Percentiles rank a stretch among this genome's conserved stretches.
Evolutionary conservation across 352 stramenopile species (phyloP).

Genomic region (Phytopythium aichiense): DNA sequence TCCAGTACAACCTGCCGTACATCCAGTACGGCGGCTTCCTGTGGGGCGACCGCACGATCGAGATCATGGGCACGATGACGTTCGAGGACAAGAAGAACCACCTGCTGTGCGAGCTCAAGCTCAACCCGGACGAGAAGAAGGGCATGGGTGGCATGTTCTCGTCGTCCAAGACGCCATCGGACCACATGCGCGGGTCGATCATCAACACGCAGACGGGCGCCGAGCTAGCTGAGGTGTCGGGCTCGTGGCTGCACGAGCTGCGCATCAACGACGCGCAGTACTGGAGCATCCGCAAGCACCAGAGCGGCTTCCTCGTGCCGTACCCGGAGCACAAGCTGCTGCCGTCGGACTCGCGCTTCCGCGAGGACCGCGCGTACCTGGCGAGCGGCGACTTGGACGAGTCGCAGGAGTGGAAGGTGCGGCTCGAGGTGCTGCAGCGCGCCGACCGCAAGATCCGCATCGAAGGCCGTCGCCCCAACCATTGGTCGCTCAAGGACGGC

Average conservation of each 20-base stretch:
- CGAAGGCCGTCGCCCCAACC: slow-evolving; percentile 69
- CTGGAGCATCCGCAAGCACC: slow-evolving; percentile 60
- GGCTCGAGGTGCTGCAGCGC: slow-evolving; percentile 74
- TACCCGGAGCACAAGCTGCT: slow-evolving; percentile 59
- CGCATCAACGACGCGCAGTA: slow-evolving; percentile 64
- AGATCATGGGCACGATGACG: slow-evolving; percentile 61
- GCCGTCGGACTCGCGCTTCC: slow-evolving; percentile 62
- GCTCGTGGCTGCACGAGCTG: slow-evolving; percentile 79
- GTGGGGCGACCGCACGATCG: slow-evolving; percentile 80
- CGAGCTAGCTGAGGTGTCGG: slow-evolving; percentile 67
- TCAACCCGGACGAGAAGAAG: slow-evolving; percentile 85
- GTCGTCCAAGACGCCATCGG: slow-evolving; percentile 67
- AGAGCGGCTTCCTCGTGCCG: slow-evolving; percentile 58
- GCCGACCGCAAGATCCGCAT: slow-evolving; percentile 72
- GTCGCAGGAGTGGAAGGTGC: slow-evolving; percentile 84
- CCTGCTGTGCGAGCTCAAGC: slow-evolving; percentile 64
- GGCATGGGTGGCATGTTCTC: slow-evolving; percentile 84
- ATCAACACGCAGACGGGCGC: slow-evolving; percentile 52
- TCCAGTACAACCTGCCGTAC: slow-evolving; percentile 71
- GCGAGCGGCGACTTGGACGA: slow-evolving; percentile 64
- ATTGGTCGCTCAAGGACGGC: slow-evolving; percentile 60
- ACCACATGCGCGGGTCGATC: slow-evolving; percentile 67
- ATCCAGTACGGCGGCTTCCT: slow-evolving; percentile 72
- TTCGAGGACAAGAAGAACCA: slow-evolving; percentile 81
- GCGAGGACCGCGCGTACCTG: slow-evolving; percentile 71